These are phyloP conservation scores for Strobilomyces confusus DNA, from an alignment of 768 basidiomycete genomes.

Conservation along the genomic window DNA sequence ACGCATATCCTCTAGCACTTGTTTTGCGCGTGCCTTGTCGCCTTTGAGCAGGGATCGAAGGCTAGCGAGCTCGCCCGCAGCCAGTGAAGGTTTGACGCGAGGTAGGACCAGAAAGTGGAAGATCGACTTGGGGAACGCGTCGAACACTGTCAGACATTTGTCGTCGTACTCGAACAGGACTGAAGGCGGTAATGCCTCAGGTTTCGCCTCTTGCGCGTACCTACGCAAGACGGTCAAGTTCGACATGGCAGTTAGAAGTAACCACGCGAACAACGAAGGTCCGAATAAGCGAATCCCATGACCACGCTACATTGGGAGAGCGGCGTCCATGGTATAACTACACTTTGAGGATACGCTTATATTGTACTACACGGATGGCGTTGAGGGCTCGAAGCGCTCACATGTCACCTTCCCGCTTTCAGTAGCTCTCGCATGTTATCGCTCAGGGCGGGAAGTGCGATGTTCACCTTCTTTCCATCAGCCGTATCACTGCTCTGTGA, in stretches of 20 bases:
- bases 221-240: conserved; percentile 53
- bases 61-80: conserved; percentile 42
- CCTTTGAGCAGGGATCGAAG: conserved; percentile 53
- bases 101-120: conserved; percentile 92
- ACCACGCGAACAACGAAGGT: not conserved
- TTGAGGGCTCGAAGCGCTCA: not conserved
- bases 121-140: conserved; percentile 76
- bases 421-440: conserved; percentile 61
- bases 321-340: conserved; percentile 14
- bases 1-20: conserved; percentile 48
- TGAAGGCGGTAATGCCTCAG: conserved; percentile 52
- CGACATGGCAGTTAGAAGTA: conserved; percentile 23
- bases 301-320: not conserved
- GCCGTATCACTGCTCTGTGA: conserved; percentile 1
- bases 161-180: conserved; percentile 55
- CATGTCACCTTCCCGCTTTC: conserved; percentile 38
- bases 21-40: conserved; percentile 51
- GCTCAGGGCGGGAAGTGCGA: conserved; percentile 49
- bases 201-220: conserved; percentile 52
- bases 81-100: conserved; percentile 34
- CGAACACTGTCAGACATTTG: conserved; percentile 62
- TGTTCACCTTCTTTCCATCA: conserved; percentile 23
- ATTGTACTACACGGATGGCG: conserved; percentile 1
- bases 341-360: conserved; percentile 6
- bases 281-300: conserved; percentile 1